Evolutionary conservation across 2,329 filamentous ascomycete genomes (phyloP), one percentile per base, ranked within the genome.

Genomic region (Trichoderma atroviride): DNA sequence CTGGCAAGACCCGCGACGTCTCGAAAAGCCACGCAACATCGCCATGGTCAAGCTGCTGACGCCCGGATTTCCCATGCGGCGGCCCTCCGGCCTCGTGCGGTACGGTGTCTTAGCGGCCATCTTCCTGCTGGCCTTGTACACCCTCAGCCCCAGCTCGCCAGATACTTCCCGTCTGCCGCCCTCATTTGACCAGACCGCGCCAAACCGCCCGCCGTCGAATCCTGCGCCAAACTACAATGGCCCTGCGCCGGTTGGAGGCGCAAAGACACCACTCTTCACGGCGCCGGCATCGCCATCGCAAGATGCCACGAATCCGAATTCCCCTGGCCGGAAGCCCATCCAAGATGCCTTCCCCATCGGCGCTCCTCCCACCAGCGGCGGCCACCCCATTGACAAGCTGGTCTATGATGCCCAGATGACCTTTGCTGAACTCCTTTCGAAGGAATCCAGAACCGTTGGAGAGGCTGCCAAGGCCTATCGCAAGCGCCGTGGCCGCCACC

Each of bases 381-480:
- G 58, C 22, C 85, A 88, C 71, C 84, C 85, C n/a, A 87, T 88
- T 73, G 85, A 86, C 71, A 76, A 78, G 11, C 79, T 88, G 29
- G 83, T 87, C n/a, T 77, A 77, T 62, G 79, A 82, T 7, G 85
- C 78, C 79, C 74, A 84, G 80, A 72, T 74, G 73, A 59, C 74
- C 72, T 73, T 85, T 81, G 74, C 78, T 75, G 68, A 76, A 62
- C 72, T 84, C 35, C 73, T 85, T 0, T 75, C 79, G 29, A 79
- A 79, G 33, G 80, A 85, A 69, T 86, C 86, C 47, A 81, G 79
- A 63, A 85, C 83, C 5, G 78, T 91, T 58, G 77, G 81, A 37
- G 82, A 86, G 24, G 86, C 87, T 9, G 88, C 89, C 0, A 80
- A 83, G 29, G 85, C 83, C 27, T 91, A 91, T 75, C 84, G 88